Percentiles rank a stretch among this genome's conserved stretches.
Conservation (phyloP, 1,139 yeast genomes). For the Hanseniaspora uvarum region DNA sequence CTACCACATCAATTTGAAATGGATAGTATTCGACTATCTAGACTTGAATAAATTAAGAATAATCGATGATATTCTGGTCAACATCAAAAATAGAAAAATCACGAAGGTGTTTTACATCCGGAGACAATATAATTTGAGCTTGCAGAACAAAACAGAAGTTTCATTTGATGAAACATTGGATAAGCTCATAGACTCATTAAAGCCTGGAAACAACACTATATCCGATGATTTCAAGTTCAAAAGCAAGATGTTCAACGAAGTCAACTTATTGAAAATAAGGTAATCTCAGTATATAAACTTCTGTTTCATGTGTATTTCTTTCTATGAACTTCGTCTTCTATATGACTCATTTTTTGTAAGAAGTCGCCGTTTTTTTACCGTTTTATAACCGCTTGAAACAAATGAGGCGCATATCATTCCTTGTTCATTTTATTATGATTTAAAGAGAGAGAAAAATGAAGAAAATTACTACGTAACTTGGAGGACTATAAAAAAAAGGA, state of each 20-base stretch:
- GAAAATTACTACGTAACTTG: no score
- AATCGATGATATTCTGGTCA: background rate
- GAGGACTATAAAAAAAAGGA: background rate
- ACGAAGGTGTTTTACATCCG: background rate
- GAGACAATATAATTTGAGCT: background rate
- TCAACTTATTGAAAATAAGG: background rate
- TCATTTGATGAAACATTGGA: background rate
- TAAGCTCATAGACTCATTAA: background rate
- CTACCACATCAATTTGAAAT: background rate
- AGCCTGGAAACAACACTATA: background rate
- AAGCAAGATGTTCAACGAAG: background rate
- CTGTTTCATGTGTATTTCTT: background rate
- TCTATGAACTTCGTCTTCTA: background rate
- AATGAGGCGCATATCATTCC: no score
- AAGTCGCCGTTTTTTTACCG: background rate
- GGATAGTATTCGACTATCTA: conserved; percentile 3
- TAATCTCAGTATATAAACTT: background rate
- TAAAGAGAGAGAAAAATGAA: no score
- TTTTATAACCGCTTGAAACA: no score
- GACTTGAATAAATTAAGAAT: background rate
- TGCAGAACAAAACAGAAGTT: background rate
- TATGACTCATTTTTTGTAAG: background rate
- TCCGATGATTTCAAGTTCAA: background rate
- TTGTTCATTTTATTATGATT: no score
- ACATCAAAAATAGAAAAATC: conserved; percentile 2